Conservation (phyloP, 2,329 filamentous ascomycete genomes). For the Aspergillus ibericus region DNA sequence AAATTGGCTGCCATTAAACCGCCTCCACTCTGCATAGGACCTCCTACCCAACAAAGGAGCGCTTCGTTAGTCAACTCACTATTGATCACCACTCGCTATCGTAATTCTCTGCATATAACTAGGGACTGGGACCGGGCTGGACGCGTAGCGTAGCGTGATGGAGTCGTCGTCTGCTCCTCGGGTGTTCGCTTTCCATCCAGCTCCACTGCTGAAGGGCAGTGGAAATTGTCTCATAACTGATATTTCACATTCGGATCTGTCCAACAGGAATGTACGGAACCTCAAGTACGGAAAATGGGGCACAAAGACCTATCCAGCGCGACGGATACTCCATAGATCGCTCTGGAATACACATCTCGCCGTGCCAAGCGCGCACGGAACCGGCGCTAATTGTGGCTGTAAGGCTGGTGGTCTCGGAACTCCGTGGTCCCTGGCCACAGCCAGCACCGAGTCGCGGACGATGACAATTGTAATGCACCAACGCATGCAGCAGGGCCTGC, state of each 20-base stretch:
- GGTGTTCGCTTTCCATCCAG: background rate
- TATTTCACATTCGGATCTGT: background rate
- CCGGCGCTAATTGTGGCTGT: background rate
- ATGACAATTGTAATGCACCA: too few species aligned
- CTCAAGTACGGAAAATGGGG: too few species aligned
- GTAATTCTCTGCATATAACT: background rate
- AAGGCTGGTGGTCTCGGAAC: background rate
- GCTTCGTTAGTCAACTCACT: background rate
- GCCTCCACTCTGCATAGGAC: background rate
- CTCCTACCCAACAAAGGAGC: background rate
- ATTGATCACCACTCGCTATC: background rate
- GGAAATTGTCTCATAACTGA: too few species aligned
- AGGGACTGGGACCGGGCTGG: background rate
- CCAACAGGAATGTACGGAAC: background rate
- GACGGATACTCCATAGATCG: background rate
- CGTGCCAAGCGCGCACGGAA: background rate
- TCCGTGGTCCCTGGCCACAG: background rate
- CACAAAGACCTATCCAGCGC: too few species aligned
- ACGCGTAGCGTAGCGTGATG: background rate
- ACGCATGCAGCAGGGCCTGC: background rate
- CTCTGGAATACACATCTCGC: background rate
- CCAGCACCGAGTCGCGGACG: background rate
- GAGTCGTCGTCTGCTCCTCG: background rate
- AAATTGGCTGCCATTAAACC: constrained; percentile 12
- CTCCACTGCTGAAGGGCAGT: background rate